phyloP scores from a whole-genome alignment of 306 rosid species.

The Prunus salicina region DNA sequence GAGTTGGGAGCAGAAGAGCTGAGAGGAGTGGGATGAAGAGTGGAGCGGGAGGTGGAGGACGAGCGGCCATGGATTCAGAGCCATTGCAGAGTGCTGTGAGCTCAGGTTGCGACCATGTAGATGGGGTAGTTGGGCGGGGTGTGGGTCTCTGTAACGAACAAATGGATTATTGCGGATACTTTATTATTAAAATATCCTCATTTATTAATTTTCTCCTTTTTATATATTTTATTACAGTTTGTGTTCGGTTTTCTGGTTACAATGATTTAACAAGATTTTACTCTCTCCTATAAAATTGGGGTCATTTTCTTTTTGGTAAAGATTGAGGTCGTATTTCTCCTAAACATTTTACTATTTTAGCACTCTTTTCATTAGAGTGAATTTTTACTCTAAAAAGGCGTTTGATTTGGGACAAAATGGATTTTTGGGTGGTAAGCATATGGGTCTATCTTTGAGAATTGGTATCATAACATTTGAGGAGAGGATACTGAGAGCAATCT shows the following conservation, averaged over 20 bases:
- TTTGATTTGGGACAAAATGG: no score
- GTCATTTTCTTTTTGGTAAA: no score
- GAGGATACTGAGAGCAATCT: no score
- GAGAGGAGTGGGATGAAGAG: constrained; percentile 32
- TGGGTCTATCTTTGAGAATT: no score
- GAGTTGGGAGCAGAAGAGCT: constrained; percentile 28
- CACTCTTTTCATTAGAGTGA: no score
- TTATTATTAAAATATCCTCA: neutral
- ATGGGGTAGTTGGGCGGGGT: neutral
- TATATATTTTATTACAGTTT: neutral
- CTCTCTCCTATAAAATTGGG: no score
- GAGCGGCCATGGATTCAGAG: constrained; percentile 44
- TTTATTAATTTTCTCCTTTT: neutral
- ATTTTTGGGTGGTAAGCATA: no score
- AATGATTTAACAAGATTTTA: neutral
- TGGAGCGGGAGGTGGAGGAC: constrained; percentile 50
- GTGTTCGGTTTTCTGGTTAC: neutral
- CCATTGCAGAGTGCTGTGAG: constrained; percentile 41
- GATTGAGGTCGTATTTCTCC: no score
- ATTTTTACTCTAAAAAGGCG: no score
- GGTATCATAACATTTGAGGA: no score
- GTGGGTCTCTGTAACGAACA: neutral
- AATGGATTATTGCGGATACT: neutral
- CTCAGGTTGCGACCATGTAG: constrained; percentile 41
- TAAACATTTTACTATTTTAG: no score